These are phyloP conservation scores for Beauveria caledonica DNA, from an alignment of 2,329 filamentous ascomycete species.

Conservation along the genomic window DNA sequence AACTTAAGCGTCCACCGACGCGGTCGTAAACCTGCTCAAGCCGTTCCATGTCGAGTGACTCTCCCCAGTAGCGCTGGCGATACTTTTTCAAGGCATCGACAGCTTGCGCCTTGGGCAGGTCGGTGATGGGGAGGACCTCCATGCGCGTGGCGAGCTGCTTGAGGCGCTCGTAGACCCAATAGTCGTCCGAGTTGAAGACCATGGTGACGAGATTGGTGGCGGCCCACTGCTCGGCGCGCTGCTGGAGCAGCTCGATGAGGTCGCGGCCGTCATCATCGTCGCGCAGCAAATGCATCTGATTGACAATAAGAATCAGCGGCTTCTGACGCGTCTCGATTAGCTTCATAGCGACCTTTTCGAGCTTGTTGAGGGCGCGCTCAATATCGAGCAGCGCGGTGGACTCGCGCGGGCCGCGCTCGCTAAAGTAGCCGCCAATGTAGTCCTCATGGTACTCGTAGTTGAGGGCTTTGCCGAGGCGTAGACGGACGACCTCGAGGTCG, in stretches of 20 bases:
- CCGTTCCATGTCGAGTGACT: slow-evolving; percentile 44
- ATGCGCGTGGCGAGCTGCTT: slow-evolving; percentile 90
- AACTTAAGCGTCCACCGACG: slow-evolving; percentile 82
- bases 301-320: slow-evolving; percentile 88
- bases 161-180: slow-evolving; percentile 94
- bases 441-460: slow-evolving; percentile 98
- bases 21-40: slow-evolving; percentile 76
- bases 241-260: slow-evolving; percentile 87
- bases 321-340: slow-evolving; percentile 52
- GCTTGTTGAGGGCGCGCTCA: slow-evolving; percentile 91
- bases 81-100: slow-evolving; percentile 71
- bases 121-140: slow-evolving; percentile 81
- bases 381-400: slow-evolving; percentile 90
- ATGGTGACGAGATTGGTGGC: slow-evolving; percentile 83
- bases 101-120: slow-evolving; percentile 72
- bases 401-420: slow-evolving; percentile 84
- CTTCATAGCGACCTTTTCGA: slow-evolving; percentile 86
- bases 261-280: slow-evolving; percentile 92
- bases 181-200: slow-evolving; percentile 95
- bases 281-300: slow-evolving; percentile 82
- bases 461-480: slow-evolving; percentile 83
- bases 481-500: slow-evolving; percentile 89
- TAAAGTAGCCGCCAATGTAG: slow-evolving; percentile 94
- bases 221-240: slow-evolving; percentile 93
- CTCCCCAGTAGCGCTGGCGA: slow-evolving; percentile 66